Evolutionary conservation across 1,284 basidiomycete species (phyloP).

Genomic region (Cystobasidium pallidum): DNA sequence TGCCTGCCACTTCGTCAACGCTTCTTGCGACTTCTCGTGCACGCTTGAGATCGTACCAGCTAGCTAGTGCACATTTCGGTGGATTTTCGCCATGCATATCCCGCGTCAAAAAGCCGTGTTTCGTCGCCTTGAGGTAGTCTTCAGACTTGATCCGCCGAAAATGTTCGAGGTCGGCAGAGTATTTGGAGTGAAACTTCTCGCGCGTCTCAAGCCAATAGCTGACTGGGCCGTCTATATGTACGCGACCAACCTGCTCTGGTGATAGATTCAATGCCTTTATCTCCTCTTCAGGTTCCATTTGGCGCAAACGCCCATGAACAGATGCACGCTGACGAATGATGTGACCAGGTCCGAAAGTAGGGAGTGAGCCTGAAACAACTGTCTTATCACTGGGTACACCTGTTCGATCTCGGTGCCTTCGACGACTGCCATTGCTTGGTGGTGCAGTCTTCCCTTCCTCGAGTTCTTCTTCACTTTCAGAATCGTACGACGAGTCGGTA

Average conservation of each 20-base stretch:
- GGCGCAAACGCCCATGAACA: conserved; percentile 72
- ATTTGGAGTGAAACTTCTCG: conserved; percentile 55
- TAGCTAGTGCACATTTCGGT: conserved; percentile 55
- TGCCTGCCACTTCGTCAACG: conserved; percentile 34
- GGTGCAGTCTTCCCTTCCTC: not conserved
- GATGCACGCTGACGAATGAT: conserved; percentile 89
- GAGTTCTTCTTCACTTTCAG: not conserved
- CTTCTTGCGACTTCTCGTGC: conserved; percentile 53
- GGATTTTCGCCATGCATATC: conserved; percentile 54
- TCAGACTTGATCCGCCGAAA: conserved; percentile 52
- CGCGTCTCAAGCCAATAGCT: conserved; percentile 56
- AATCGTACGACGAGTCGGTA: conserved; percentile 13
- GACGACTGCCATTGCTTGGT: not conserved
- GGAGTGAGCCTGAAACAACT: conserved; percentile 24
- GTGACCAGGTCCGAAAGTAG: conserved; percentile 49
- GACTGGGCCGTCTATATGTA: conserved; percentile 50
- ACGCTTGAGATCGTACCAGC: conserved; percentile 52
- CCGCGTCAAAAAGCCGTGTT: conserved; percentile 56
- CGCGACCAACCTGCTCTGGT: conserved; percentile 62
- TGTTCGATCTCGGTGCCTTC: not conserved
- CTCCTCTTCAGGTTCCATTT: conserved; percentile 72
- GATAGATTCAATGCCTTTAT: conserved; percentile 69
- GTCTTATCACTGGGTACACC: conserved; percentile 24
- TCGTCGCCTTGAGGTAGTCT: conserved; percentile 53
- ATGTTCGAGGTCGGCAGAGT: conserved; percentile 51